A percentile compares a stretch with the other conserved stretches of the same genome.
phyloP scores from a whole-genome alignment of 1,139 yeast genomes.

The Pichia sp. region DNA sequence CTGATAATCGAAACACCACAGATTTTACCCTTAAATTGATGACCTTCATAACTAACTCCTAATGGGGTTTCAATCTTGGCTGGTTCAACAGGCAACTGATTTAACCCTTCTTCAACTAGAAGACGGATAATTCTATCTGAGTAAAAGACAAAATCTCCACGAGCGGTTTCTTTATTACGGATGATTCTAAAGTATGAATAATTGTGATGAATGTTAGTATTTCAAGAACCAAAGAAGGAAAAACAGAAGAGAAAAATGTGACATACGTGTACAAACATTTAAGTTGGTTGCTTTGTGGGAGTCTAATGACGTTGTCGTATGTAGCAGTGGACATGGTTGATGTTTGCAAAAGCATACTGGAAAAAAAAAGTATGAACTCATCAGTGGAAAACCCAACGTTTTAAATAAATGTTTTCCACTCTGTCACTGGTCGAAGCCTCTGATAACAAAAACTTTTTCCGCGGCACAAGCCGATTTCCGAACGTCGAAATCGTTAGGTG shows the following conservation, averaged over 20 bases:
- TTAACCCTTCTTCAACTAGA: constrained; percentile 89
- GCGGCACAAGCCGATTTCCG: not conserved
- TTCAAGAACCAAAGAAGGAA: not conserved
- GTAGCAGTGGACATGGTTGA: constrained; percentile 16
- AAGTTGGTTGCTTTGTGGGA: constrained; percentile 87
- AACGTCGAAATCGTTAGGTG: not conserved
- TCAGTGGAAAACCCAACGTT: not conserved
- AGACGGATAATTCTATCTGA: constrained; percentile 90
- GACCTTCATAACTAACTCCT: constrained; percentile 68
- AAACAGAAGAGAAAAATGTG: not conserved
- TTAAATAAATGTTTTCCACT: no score
- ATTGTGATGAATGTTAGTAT: constrained; percentile 1
- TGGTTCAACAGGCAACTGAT: constrained; percentile 79
- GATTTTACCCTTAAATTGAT: constrained; percentile 78
- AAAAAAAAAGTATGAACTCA: not conserved
- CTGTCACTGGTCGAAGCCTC: not conserved
- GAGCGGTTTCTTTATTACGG: constrained; percentile 67
- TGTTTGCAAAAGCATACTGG: not conserved
- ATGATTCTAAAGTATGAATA: constrained; percentile 44
- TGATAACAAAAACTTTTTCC: not conserved
- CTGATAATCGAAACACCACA: constrained; percentile 97
- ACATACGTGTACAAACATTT: constrained; percentile 69
- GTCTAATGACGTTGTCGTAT: constrained; percentile 51
- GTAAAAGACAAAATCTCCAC: constrained; percentile 92
- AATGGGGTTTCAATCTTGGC: constrained; percentile 69